A percentile compares a stretch with the other conserved stretches of the same genome.
phyloP scores from a whole-genome alignment of 495 filamentous ascomycete genomes.

The Talaromyces adpressus region DNA sequence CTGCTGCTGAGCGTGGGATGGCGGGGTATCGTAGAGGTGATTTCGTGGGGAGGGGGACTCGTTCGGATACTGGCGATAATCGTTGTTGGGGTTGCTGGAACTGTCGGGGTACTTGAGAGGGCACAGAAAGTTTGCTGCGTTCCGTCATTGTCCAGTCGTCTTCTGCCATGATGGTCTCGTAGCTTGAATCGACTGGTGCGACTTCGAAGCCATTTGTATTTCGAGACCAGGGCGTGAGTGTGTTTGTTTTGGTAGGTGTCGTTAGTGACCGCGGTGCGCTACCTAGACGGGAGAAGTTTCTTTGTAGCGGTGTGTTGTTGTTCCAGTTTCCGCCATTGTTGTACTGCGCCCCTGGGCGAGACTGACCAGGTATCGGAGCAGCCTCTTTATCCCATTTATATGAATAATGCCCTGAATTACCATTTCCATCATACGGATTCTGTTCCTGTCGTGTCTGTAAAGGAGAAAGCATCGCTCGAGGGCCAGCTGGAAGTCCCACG shows the following conservation, averaged over 20 bases:
- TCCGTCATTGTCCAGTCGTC: slow-evolving; percentile 1
- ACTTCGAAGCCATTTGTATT: background rate
- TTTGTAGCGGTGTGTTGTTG: background rate
- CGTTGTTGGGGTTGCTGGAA: background rate
- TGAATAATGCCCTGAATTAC: background rate
- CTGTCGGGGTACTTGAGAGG: background rate
- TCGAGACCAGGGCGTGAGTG: background rate
- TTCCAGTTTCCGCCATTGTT: background rate
- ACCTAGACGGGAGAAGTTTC: background rate
- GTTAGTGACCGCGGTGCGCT: background rate
- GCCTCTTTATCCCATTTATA: slow-evolving; percentile 4
- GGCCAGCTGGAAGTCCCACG: slow-evolving; percentile 23
- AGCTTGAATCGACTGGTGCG: background rate
- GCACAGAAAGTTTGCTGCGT: background rate
- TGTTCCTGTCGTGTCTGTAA: background rate
- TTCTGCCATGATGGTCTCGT: slow-evolving; percentile 1
- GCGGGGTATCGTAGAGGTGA: slow-evolving; percentile 3
- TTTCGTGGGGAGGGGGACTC: background rate
- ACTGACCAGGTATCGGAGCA: background rate
- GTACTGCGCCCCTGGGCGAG: background rate
- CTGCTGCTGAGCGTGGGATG: slow-evolving; percentile 1
- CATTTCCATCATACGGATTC: background rate
- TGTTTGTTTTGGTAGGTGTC: background rate
- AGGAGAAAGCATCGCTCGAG: background rate
- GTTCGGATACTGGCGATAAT: background rate